Base-by-base conservation (phyloP, 768 basidiomycete species). In the Panaeolus cyanescens region DNA sequence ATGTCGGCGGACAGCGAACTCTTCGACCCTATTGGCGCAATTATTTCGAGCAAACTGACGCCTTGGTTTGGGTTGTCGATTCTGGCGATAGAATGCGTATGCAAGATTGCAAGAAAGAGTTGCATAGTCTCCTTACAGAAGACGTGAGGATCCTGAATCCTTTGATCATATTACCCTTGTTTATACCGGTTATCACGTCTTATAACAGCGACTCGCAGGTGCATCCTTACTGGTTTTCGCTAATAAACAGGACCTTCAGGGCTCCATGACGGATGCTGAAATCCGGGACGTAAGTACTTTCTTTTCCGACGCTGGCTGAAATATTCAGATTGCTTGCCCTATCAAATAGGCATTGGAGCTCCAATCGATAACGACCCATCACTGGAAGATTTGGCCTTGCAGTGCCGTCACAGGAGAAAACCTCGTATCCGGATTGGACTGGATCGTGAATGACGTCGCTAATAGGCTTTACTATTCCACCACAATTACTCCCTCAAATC, bases 31-130 rank as follows among this genome's bases (percentile, higher is more conserved):
- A 99, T 74, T 99, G 97, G 97, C 82, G 94, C 25, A 99, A 99
- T 74, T 99, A 99, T 77, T 99, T 99, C 67, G 97, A 99, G 75
- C 93, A 95, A 75, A 99, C 97, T 9, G 97, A 99, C 75, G 96
- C 92, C 6, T 81, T 99, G 42, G 95, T 99, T 32, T 99, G 97
- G 97, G 96, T 99, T 17, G 96, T 99, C 39, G 97, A 99, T 78
- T 96, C 95, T 0, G 85, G 91, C 34, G 96, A 99, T 77, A 84
- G 92, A 39, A 82, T 94, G 79, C 85, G 97, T 63, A 93, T 97
- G 84, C 76, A 80, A 54, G 96, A 99, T 72, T 99, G 96, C 77
- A 90, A 84, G 70, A 79, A 87, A 54, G 97, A 99, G 75, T 81
- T 99, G 20, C 88, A 91, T 66, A 88, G 82, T 67, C 83, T 99